Evolutionary conservation across 106 monocot genomes (phyloP), one percentile per base, ranked within the genome.

Genomic region (Chionographis japonica): DNA sequence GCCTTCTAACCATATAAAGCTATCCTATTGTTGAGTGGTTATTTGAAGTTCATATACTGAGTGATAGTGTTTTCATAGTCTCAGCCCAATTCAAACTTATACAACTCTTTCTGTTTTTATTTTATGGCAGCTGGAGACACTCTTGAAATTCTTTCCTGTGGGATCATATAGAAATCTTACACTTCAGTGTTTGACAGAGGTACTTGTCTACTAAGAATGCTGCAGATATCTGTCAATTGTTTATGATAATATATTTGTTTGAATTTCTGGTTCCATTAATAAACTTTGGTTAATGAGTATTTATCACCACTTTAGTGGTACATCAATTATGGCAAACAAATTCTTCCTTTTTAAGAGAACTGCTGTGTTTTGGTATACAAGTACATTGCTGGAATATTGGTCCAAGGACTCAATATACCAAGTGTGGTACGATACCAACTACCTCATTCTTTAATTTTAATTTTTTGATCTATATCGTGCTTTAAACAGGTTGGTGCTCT

Each of bases 161-260:
- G 77, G 85, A 72, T 84, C 93, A 11, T 93, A 90, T 58, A 87
- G 98, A 69, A 99, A 99, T 76, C 87, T 99, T 56, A 99, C 93
- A 43, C 90, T 99, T 46, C 98, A 99, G 61, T 99, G 98, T 79
- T 67, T 99, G 63, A 93, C 98, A 68, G 98, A 99, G 93, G 98
- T 85, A 81, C 4, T 6, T 64, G 10, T 56, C 27, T 3, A 18
- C 16, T 51, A 17, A 27, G 3, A 38, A 50, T 67, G n/a, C 12
- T 51, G 4, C 12, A 16, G 8, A 15, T 39, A 42, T n/a, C 14
- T 56, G 6, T 56, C 15, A 5, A 10, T 6, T 4, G 16, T 40
- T 4, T 19, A 20, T 2, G 5, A 27, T 12, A 37, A 35, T 15
- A 52, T 15, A 4, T 8, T 8, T 4, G 4, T 43, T 43, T 17